These are phyloP conservation scores for Lactarius quietus DNA, from an alignment of 768 basidiomycete species.

Conservation along the genomic window DNA sequence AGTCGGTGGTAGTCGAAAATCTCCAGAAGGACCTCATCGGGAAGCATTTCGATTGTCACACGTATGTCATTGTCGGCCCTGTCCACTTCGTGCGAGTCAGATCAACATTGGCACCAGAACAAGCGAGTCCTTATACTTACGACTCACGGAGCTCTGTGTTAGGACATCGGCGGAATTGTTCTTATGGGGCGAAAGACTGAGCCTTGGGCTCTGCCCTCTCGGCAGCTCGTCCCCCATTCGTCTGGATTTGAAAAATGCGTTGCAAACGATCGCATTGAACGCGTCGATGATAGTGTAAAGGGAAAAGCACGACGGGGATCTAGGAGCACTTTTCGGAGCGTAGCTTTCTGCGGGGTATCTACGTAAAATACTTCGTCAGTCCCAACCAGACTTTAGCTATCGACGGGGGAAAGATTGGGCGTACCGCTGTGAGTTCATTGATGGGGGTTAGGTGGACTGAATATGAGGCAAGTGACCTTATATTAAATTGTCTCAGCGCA, in stretches of 20 bases:
- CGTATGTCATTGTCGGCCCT: not conserved
- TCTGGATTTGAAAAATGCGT: slow-evolving; percentile 7
- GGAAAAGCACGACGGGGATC: not conserved
- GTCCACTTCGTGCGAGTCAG: not conserved
- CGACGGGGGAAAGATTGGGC: not conserved
- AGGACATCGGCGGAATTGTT: not conserved
- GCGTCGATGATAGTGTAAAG: not conserved
- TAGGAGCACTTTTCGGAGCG: not conserved
- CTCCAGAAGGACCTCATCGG: slow-evolving; percentile 18
- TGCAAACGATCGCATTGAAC: slow-evolving; percentile 12
- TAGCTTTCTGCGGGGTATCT: not conserved
- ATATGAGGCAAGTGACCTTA: slow-evolving; percentile 2
- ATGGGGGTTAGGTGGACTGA: not conserved
- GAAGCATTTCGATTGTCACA: slow-evolving; percentile 7
- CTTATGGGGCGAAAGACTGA: not conserved
- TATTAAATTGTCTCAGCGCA: slow-evolving; percentile 8
- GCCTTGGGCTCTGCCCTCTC: not conserved
- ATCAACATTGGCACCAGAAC: not conserved
- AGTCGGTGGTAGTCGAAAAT: slow-evolving; percentile 17
- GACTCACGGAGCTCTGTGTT: not conserved
- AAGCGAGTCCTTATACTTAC: not conserved
- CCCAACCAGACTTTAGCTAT: not conserved
- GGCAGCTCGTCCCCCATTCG: slow-evolving; percentile 9
- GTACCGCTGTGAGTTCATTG: slow-evolving; percentile 12
- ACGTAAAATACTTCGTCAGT: not conserved